A percentile compares a stretch with the other conserved stretches of the same genome.
These are phyloP conservation scores for Macrolepiota dolichaula DNA, from an alignment of 768 basidiomycete genomes.

Conservation along the genomic window DNA sequence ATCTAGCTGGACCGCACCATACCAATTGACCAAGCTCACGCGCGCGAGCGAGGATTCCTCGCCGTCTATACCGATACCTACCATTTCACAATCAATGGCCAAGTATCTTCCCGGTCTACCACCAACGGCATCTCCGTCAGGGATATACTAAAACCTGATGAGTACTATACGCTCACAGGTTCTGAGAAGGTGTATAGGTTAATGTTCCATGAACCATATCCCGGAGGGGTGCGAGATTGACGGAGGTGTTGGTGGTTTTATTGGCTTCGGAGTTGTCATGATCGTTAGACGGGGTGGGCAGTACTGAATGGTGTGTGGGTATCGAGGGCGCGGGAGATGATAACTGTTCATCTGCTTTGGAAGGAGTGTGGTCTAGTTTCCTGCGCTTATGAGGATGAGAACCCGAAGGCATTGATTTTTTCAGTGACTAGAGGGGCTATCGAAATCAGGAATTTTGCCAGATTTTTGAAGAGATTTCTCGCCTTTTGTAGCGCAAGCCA, in stretches of 20 bases:
- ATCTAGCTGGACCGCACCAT: slow-evolving; percentile 78
- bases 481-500: slow-evolving; percentile 60
- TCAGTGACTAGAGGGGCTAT: slow-evolving; percentile 4
- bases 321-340: not conserved
- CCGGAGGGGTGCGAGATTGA: slow-evolving; percentile 27
- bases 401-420: slow-evolving; percentile 11
- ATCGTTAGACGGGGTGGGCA: not conserved
- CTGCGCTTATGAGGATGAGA: slow-evolving; percentile 5
- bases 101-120: slow-evolving; percentile 68
- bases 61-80: slow-evolving; percentile 86
- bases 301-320: not conserved
- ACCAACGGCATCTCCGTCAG: not conserved
- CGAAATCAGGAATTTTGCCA: not conserved
- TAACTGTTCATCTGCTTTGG: not conserved
- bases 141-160: not conserved
- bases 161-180: slow-evolving; percentile 36
- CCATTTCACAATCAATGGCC: slow-evolving; percentile 97
- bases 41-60: slow-evolving; percentile 83
- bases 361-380: slow-evolving; percentile 11
- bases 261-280: not conserved
- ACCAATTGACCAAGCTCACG: slow-evolving; percentile 86
- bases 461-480: slow-evolving; percentile 2
- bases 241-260: slow-evolving; percentile 14
- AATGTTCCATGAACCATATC: slow-evolving; percentile 52
- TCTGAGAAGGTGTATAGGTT: slow-evolving; percentile 35